Conservation (phyloP, 2,329 filamentous ascomycete species). For the Neoarthrinium moseri region DNA sequence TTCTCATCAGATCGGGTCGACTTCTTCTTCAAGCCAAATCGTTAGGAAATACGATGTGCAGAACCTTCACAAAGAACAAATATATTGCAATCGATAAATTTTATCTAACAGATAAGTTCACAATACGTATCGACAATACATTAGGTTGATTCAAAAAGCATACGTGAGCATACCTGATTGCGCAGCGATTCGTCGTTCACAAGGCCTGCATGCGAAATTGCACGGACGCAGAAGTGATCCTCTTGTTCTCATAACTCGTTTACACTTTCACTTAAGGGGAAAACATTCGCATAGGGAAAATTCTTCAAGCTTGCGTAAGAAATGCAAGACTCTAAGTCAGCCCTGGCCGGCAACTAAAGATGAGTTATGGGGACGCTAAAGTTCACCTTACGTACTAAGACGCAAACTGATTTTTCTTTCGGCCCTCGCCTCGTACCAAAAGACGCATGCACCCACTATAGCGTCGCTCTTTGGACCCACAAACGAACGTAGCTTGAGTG, state of each 20-base stretch:
- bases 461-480: neutral
- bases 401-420: neutral
- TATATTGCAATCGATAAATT: too few species aligned
- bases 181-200: neutral
- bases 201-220: neutral
- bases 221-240: neutral
- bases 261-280: neutral
- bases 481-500: neutral
- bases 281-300: neutral
- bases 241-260: too few species aligned
- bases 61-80: too few species aligned
- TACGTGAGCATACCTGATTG: too few species aligned
- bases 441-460: slow-evolving; percentile 1
- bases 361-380: slow-evolving; percentile 1
- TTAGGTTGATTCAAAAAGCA: too few species aligned
- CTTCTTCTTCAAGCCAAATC: too few species aligned
- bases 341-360: neutral
- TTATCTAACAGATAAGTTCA: too few species aligned
- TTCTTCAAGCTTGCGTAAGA: slow-evolving; percentile 2
- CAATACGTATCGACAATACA: too few species aligned
- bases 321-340: neutral
- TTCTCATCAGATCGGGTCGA: too few species aligned
- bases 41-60: too few species aligned
- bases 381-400: neutral
- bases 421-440: neutral